Evolutionary conservation across 2,329 filamentous ascomycete species (phyloP).

Genomic region (Pestalotiopsis fici): DNA sequence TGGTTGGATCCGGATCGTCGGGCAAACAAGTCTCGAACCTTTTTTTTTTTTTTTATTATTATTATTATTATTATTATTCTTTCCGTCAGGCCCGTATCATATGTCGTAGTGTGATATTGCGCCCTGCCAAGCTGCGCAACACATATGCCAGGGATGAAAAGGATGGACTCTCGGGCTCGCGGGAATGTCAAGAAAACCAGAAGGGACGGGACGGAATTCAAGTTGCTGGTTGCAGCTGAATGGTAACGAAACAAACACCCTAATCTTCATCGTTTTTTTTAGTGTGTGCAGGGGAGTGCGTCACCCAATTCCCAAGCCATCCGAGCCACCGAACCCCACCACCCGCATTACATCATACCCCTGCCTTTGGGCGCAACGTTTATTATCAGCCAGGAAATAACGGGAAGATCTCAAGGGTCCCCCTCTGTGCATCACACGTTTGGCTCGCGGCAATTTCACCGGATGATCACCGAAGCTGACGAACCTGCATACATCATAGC

Average conservation of each 20-base stretch:
- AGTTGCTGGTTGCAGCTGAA: neutral
- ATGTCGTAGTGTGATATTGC: neutral
- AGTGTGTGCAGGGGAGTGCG: neutral
- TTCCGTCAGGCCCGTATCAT: neutral
- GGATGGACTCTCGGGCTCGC: neutral
- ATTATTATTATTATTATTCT: no score
- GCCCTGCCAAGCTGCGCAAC: neutral
- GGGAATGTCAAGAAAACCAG: neutral
- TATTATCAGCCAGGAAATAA: neutral
- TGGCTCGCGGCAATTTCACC: neutral
- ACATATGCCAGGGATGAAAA: neutral
- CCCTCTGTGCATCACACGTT: neutral
- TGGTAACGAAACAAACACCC: neutral
- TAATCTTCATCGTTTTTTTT: neutral
- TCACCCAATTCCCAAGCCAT: neutral
- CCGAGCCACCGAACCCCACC: neutral
- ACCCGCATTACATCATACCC: neutral
- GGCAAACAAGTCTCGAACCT: neutral
- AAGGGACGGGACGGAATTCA: neutral
- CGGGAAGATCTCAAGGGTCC: neutral
- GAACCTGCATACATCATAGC: neutral
- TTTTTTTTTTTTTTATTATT: neutral
- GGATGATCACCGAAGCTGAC: neutral
- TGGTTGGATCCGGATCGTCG: neutral
- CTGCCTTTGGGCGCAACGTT: neutral